Evolutionary conservation across 306 rosid genomes (phyloP).

Genomic region (Cicer yamashitae): DNA sequence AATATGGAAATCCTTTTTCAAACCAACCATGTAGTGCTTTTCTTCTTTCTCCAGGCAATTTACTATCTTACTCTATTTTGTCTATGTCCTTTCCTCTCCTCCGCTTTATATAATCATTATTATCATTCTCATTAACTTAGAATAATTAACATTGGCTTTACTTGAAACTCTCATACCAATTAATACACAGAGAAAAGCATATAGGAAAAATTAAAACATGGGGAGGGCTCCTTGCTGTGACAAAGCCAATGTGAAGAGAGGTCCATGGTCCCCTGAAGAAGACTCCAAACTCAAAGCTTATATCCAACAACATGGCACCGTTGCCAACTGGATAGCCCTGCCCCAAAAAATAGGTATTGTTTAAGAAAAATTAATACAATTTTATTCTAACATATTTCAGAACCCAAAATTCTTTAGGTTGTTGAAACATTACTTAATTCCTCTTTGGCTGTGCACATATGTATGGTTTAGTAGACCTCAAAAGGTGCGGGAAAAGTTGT

Average conservation of each 20-base stretch:
- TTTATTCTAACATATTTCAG: background rate
- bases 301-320: slow-evolving; percentile 24
- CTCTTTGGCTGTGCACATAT: background rate
- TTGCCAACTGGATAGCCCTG: slow-evolving; percentile 67
- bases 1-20: background rate
- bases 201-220: slow-evolving; percentile 47
- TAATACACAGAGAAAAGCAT: background rate
- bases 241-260: slow-evolving; percentile 65
- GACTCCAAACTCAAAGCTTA: slow-evolving; percentile 45
- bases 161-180: slow-evolving; percentile 39
- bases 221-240: slow-evolving; percentile 98
- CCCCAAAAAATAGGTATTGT: slow-evolving; percentile 76
- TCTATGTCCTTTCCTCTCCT: background rate
- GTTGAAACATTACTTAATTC: background rate
- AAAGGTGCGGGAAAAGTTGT: slow-evolving; percentile 63
- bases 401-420: background rate
- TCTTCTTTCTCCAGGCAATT: slow-evolving; percentile 64
- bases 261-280: slow-evolving; percentile 49
- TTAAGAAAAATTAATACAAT: background rate
- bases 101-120: slow-evolving; percentile 24
- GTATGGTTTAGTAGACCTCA: slow-evolving; percentile 56
- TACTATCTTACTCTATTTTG: slow-evolving; percentile 25
- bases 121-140: slow-evolving; percentile 35
- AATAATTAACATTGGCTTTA: slow-evolving; percentile 35
- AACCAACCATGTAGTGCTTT: slow-evolving; percentile 39